These are phyloP conservation scores for Endothia cerciana DNA, from an alignment of 2,329 filamentous ascomycete genomes.

Conservation along the genomic window DNA sequence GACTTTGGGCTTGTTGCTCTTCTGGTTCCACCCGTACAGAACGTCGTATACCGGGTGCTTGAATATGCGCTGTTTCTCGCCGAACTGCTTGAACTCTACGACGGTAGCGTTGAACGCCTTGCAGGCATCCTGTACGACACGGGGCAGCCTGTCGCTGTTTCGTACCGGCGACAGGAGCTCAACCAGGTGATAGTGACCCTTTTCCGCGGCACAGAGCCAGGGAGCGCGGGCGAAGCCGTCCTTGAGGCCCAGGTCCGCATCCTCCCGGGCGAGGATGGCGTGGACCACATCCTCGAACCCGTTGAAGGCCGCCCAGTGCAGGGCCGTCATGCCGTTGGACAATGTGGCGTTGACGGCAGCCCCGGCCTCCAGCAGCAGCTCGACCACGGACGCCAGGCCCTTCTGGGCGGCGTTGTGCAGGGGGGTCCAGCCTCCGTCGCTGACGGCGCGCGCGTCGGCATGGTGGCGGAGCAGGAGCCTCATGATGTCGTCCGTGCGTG, in stretches of 20 bases:
- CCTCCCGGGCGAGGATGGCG: constrained; percentile 43
- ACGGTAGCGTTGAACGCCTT: constrained; percentile 55
- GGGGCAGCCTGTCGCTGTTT: constrained; percentile 40
- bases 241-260: constrained; percentile 40
- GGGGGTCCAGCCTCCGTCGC: constrained; percentile 47
- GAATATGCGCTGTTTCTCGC: constrained; percentile 47
- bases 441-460: constrained; percentile 39
- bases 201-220: constrained; percentile 47
- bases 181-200: constrained; percentile 41
- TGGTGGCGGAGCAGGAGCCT: constrained; percentile 40
- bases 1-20: constrained; percentile 50
- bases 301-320: constrained; percentile 58
- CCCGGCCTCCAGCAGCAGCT: constrained; percentile 45
- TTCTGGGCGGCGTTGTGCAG: constrained; percentile 47
- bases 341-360: constrained; percentile 51
- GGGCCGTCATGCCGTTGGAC: constrained; percentile 56
- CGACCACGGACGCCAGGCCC: constrained; percentile 39
- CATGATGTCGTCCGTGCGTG: constrained; percentile 39
- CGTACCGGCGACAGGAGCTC: constrained; percentile 43
- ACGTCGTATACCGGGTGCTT: constrained; percentile 53
- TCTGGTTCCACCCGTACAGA: constrained; percentile 53
- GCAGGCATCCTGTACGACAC: constrained; percentile 48
- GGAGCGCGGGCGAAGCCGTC: constrained; percentile 46
- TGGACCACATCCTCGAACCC: constrained; percentile 49
- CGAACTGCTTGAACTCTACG: constrained; percentile 54